Base-by-base conservation (phyloP, 345 rosid species). In the Fremontodendron californicum region DNA sequence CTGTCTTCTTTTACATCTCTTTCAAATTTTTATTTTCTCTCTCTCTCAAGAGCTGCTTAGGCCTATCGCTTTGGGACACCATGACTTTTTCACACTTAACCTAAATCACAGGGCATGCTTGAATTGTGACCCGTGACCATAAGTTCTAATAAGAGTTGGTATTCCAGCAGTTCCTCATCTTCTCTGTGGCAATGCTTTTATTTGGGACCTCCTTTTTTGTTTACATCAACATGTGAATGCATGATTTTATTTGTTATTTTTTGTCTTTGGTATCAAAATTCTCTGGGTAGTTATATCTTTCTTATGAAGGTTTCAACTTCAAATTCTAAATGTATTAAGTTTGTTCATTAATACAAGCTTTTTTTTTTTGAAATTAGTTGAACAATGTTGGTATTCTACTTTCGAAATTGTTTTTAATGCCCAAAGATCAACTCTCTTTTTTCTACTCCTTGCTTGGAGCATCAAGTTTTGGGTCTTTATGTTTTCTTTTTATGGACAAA, bases 71-170 rank as follows among this genome's bases (percentile, higher is more conserved):
- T 68, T 25, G 11, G n/a, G 37, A 43, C 73, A 68, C 18, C 49
- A 65, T 65, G 71, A 37, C 48, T 39, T 65, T 39, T 65, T 4
- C 49, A 65, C 29, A 4, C 29, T 21, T 39, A 67, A 71, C 60
- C 35, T 18, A 27, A 70, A 48, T 33, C 15, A 25, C 58, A 11
- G 18, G 27, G 43, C 9, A 49, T 4, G 40, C 31, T 51, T 71
- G 61, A 49, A 71, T 35, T 33, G 33, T 72, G 33, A 35, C 75
- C 75, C 64, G 75, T 73, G 75, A 73, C 49, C 40, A 1, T n/a
- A 18, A 8, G 0, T 19, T 48, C 75, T 5, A 31, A 10, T 39
- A 37, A 72, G 64, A 54, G 35, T 73, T 69, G 39, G 52, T 45
- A 21, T 49, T 35, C 42, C 60, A 7, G 3, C 33, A 9, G 16